Base-by-base conservation (phyloP, 2,329 filamentous ascomycete genomes). In the Botrytis elliptica region DNA sequence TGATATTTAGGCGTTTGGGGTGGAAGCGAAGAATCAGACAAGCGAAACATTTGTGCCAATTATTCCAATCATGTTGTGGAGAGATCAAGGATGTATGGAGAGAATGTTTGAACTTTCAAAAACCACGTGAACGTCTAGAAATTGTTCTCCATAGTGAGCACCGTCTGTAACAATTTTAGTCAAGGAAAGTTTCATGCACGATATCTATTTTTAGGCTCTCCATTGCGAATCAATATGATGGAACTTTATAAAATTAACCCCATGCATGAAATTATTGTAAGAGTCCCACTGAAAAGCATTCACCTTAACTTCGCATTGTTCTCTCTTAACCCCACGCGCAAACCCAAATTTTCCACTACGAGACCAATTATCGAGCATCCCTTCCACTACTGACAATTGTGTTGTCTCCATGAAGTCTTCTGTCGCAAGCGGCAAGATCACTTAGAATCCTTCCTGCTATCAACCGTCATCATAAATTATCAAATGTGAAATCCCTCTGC, bases 121-220 rank as follows among this genome's bases (percentile, higher is more conserved):
- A 25, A 5, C 8, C 9, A 5, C 22, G 22, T 25, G 22, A 25
- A 52, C 0, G 1, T 25, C 18, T 14, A 40, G 22, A 25, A 3
- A 25, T 40, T n/a, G 4, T 38, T 40, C 5, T 18, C 4, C n/a
- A 6, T 8, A 42, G 36, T 10, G 14, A 42, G 25, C 38, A 25
- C 7, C n/a, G 0, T 3, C 10, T 42, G 25, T 6, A 63, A 42
- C 12, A n/a, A 42, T 18, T 18, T n/a, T 29, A 42, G 12, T 40
- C 6, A 42, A 40, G 6, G 0, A 20, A 20, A 2, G 3, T 12
- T 18, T 3, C 1, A 29, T 40, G 14, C 3, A 40, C 10, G 6
- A 0, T 63, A 4, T 4, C 0, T 9, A 6, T 4, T 29, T 4
- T 6, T 10, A 18, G 60, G 14, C 25, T 18, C 25, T 42, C 14